phyloP scores from a whole-genome alignment of 2,329 filamentous ascomycete species.

The Neonectria hederae region DNA sequence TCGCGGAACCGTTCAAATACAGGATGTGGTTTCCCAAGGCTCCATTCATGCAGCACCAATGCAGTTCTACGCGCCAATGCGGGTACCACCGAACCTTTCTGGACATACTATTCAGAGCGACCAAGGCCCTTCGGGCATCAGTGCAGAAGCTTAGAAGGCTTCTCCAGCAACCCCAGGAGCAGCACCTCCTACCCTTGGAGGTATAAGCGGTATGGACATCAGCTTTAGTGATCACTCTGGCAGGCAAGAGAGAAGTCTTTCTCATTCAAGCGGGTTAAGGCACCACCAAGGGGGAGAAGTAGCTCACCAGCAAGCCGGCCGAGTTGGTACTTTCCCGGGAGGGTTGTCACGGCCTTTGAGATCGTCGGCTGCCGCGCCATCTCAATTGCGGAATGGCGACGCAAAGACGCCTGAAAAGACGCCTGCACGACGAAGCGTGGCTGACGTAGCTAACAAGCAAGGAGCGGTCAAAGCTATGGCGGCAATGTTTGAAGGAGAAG shows the following conservation, averaged over 20 bases:
- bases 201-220: not conserved
- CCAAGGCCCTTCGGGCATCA: conserved; percentile 13
- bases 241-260: not conserved
- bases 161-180: conserved; percentile 13
- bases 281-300: not conserved
- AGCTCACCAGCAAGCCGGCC: not conserved
- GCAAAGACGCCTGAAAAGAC: conserved; percentile 24
- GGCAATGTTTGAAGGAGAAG: conserved; percentile 58
- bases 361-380: not conserved
- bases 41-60: conserved; percentile 35
- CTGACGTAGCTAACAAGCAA: conserved; percentile 38
- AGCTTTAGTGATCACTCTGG: not conserved
- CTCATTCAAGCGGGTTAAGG: not conserved
- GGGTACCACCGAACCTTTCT: conserved; percentile 19
- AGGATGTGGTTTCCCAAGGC: not conserved
- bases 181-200: not conserved
- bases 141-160: conserved; percentile 33
- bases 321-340: conserved; percentile 3
- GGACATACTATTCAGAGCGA: not conserved
- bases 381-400: conserved; percentile 11
- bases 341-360: not conserved
- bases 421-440: conserved; percentile 26
- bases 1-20: not conserved
- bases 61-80: conserved; percentile 41
- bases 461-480: conserved; percentile 60